These are phyloP conservation scores for Pythium phragmitis DNA, from an alignment of 352 stramenopile species.

Conservation along the genomic window DNA sequence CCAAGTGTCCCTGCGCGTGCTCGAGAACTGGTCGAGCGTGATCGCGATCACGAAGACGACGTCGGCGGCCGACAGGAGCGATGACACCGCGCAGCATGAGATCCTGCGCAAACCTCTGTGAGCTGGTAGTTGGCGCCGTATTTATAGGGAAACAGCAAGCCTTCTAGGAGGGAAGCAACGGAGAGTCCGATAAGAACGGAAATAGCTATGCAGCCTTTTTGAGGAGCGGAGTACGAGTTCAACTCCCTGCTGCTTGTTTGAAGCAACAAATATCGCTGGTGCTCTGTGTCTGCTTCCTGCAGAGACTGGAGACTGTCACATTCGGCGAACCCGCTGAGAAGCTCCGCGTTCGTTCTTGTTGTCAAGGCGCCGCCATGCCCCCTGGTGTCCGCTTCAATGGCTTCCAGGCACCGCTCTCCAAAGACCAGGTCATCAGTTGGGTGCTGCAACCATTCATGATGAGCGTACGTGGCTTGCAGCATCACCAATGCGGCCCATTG, in stretches of 20 bases:
- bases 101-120: constrained; percentile 58
- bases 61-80: constrained; percentile 19
- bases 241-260: not conserved
- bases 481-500: not conserved
- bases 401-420: constrained; percentile 79
- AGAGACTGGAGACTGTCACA: too few species aligned
- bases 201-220: constrained; percentile 4
- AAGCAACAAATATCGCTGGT: not conserved
- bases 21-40: constrained; percentile 84
- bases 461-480: constrained; percentile 32
- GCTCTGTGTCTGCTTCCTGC: not conserved
- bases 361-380: not conserved
- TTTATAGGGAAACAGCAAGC: constrained; percentile 23
- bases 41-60: constrained; percentile 70
- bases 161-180: not conserved
- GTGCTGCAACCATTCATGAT: constrained; percentile 70
- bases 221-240: not conserved
- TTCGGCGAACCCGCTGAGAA: not conserved
- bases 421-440: constrained; percentile 77
- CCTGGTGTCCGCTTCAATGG: constrained; percentile 37
- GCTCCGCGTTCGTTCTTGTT: too few species aligned
- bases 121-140: constrained; percentile 2
- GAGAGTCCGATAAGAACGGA: constrained; percentile 11
- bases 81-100: constrained; percentile 35
- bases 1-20: constrained; percentile 67